Percentiles rank a stretch among this genome's conserved stretches.
Evolutionary conservation across 768 basidiomycete genomes (phyloP).

Genomic region (Candolleomyces eurysporus): DNA sequence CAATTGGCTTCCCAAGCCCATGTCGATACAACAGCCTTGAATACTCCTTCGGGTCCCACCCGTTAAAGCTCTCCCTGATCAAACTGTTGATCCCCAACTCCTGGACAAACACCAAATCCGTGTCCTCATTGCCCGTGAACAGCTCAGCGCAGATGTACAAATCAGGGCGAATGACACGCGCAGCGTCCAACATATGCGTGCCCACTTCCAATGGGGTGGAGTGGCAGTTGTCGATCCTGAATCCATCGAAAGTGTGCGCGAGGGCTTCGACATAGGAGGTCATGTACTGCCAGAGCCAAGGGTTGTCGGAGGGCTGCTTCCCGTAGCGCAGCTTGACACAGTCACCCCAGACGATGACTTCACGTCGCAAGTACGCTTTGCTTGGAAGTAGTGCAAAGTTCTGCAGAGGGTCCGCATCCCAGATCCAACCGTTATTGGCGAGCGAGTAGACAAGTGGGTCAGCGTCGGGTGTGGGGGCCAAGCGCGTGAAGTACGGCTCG

Average conservation of each 20-base stretch:
- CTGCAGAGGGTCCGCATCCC: slow-evolving; percentile 89
- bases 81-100: slow-evolving; percentile 91
- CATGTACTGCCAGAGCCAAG: slow-evolving; percentile 95
- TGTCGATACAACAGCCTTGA: slow-evolving; percentile 86
- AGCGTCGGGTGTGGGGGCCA: slow-evolving; percentile 42
- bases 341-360: slow-evolving; percentile 97
- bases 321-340: slow-evolving; percentile 99
- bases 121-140: slow-evolving; percentile 94
- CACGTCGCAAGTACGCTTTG: slow-evolving; percentile 91
- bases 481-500: slow-evolving; percentile 90
- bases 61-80: slow-evolving; percentile 94
- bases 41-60: slow-evolving; percentile 83
- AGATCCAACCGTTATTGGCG: slow-evolving; percentile 99
- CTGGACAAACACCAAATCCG: slow-evolving; percentile 88
- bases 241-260: slow-evolving; percentile 87
- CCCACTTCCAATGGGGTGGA: slow-evolving; percentile 97
- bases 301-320: slow-evolving; percentile 71
- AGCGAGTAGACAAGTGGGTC: slow-evolving; percentile 69
- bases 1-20: slow-evolving; percentile 92
- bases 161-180: slow-evolving; percentile 83
- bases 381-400: slow-evolving; percentile 94
- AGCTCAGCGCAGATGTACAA: slow-evolving; percentile 97
- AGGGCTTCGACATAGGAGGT: slow-evolving; percentile 77
- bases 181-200: slow-evolving; percentile 89
- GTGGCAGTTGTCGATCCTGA: slow-evolving; percentile 98